phyloP scores from a whole-genome alignment of 1,284 basidiomycete species.

The Boletus mariae region DNA sequence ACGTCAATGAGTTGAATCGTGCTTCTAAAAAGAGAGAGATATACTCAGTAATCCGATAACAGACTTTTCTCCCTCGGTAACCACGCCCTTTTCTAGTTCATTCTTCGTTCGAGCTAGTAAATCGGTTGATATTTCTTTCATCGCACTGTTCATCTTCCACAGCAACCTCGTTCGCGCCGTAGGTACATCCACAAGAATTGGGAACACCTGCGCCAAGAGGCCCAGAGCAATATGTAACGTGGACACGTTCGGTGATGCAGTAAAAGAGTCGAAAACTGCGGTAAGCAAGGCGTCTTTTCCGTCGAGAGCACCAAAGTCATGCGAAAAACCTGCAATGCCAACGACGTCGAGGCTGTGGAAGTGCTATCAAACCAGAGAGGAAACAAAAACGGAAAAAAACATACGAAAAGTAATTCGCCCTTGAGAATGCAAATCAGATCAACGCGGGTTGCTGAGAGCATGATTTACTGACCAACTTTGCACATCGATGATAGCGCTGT shows the following conservation, averaged over 20 bases:
- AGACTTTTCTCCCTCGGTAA: slow-evolving; percentile 43
- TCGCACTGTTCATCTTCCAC: slow-evolving; percentile 35
- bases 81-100: slow-evolving; percentile 34
- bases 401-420: slow-evolving; percentile 51
- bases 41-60: slow-evolving; percentile 38
- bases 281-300: slow-evolving; percentile 44
- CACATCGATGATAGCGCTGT: slow-evolving; percentile 45
- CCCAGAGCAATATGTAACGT: slow-evolving; percentile 33
- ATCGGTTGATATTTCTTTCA: slow-evolving; percentile 46
- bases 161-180: slow-evolving; percentile 36
- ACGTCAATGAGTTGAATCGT: background rate
- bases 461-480: slow-evolving; percentile 31
- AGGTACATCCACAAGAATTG: slow-evolving; percentile 42
- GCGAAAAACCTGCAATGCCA: slow-evolving; percentile 54
- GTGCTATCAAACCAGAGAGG: slow-evolving; percentile 17
- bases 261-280: slow-evolving; percentile 39
- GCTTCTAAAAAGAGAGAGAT: background rate
- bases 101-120: slow-evolving; percentile 42
- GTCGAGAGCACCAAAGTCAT: slow-evolving; percentile 25
- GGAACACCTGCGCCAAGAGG: slow-evolving; percentile 42
- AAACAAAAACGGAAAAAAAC: slow-evolving; percentile 4
- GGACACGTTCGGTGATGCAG: slow-evolving; percentile 19
- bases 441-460: background rate
- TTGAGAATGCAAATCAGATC: slow-evolving; percentile 1
- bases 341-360: slow-evolving; percentile 17